Base-by-base conservation (phyloP, 805 yeast genomes). In the Blastobotrys americana region DNA sequence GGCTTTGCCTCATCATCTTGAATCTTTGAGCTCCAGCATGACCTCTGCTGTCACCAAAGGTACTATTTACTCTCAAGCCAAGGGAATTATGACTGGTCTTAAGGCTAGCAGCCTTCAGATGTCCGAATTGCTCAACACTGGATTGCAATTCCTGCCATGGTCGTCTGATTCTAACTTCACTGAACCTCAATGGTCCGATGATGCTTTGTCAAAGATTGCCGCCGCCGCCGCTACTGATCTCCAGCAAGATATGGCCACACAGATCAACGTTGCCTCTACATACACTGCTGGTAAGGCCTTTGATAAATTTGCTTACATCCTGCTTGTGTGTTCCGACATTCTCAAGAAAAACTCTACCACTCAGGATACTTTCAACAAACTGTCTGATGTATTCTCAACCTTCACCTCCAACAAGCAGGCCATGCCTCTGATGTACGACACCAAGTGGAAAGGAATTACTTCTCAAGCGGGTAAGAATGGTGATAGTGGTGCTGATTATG, bases 291-390 rank as follows among this genome's bases (percentile, higher is more conserved):
- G 97, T 9, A 90, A 93, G 61, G 72, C 78, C 21, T 67, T 89
- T 41, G 96, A 88, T 53, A 93, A 89, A 65, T 93, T 84, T 64
- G 96, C 97, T 0, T 83, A 84, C 71, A 74, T 93, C 42, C 70
- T 87, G 10, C 83, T 83, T 50, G 85, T 80, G 8, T 78, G 82
- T 33, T 79, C 82, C 44, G 79, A 71, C 49, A 71, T 90, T 16
- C 61, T 90, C 37, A 60, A 75, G 16, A 83, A 89, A 57, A 58
- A 64, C 0, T 60, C 57, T 1, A 63, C 82, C 44, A 73, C 93
- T 1, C 53, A 60, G 10, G 60, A 61, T 5, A 66, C 84, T 34
- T 66, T 87, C 37, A 72, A 73, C 1, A 72, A 73, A 45, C 60
- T 89, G 51, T 83, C 85, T 56, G 55, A 63, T 16, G 93, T 96